Base-by-base conservation (phyloP, 768 basidiomycete species). In the Trametes meyenii region DNA sequence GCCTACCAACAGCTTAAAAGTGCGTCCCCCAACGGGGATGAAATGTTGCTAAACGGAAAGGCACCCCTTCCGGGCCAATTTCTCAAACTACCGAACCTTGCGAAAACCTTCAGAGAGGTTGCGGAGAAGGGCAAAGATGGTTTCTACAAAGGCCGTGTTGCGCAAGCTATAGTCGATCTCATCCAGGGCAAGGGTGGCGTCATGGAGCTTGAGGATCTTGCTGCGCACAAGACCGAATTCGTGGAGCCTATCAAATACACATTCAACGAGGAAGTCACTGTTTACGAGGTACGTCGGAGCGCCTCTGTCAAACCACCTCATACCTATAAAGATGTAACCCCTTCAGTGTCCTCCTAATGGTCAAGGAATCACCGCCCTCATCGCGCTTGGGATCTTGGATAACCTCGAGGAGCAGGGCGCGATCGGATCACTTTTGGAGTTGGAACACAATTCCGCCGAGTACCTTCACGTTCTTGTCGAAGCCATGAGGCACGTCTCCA, bases 191-290 rank as follows among this genome's bases (percentile, higher is more conserved):
- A 89, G 67, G 96, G 96, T 17, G 97, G 97, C 19, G 83, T 95
- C 8, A 96, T 99, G 95, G 89, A 89, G 51, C 81, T 98, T 13
- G 86, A 89, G n/a, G 97, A 99, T 73, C 84, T 99, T 42, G 90
- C 89, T n/a, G 79, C 81, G 48, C 95, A 97, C 70, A 75, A 82
- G 51, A 87, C 92, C 0, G 78, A 86, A 4, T 84, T 92, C 40
- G 92, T 98, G 17, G 85, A 94, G 62, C 96, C 97, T 2, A 95
- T 98, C 77, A 87, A 85, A 59, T 96, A 96, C 72, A 94, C 89
- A 2, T 98, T 92, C 67, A 88, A 82, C 19, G 79, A 82, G 8
- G 90, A 94, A 60, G 89, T 98, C 7, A 94, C 94, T 0, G 79
- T 98, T 0, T 94, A 94, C 72, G 96, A 99, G 83, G 94, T 91